Percentiles rank a stretch among this genome's conserved stretches.
Evolutionary conservation across 352 stramenopile genomes (phyloP).

Genomic region (Halophytophthora polymorphica): DNA sequence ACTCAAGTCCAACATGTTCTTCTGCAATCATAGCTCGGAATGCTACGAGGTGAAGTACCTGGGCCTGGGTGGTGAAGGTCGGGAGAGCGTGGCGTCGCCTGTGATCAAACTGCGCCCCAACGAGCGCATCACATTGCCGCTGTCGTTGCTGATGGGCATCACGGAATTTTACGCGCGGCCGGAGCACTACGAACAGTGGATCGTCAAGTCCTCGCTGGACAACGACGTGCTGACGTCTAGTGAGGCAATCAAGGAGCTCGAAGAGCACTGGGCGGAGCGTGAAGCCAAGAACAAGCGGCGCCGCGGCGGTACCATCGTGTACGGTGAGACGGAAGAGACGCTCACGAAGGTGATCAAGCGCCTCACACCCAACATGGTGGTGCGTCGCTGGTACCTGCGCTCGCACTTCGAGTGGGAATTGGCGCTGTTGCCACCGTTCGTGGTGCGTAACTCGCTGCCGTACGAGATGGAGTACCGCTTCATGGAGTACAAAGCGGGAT

Average conservation of each 20-base stretch:
- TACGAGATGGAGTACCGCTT: slow-evolving; percentile 86
- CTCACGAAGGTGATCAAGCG: slow-evolving; percentile 71
- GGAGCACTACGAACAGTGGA: slow-evolving; percentile 66
- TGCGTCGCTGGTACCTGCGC: slow-evolving; percentile 74
- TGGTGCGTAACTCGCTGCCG: slow-evolving; percentile 83
- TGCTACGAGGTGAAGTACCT: slow-evolving; percentile 77
- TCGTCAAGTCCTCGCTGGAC: slow-evolving; percentile 70
- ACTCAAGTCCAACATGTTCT: slow-evolving; percentile 77
- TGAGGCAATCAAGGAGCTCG: slow-evolving; percentile 51
- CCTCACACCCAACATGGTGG: slow-evolving; percentile 67
- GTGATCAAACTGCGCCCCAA: slow-evolving; percentile 58
- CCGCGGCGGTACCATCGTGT: slow-evolving; percentile 68
- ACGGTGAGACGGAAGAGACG: slow-evolving; percentile 68
- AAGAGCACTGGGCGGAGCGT: slow-evolving; percentile 46
- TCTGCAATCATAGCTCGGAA: slow-evolving; percentile 78
- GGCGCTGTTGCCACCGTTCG: slow-evolving; percentile 70
- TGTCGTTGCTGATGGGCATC: slow-evolving; percentile 76
- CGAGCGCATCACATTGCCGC: slow-evolving; percentile 62
- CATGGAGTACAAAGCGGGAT: slow-evolving; percentile 74
- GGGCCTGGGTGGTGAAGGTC: slow-evolving; percentile 43
- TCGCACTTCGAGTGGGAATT: slow-evolving; percentile 82
- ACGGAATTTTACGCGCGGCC: slow-evolving; percentile 80
- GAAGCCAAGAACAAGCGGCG: slow-evolving; percentile 52
- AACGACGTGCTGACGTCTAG: slow-evolving; percentile 70
- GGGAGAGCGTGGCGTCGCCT: slow-evolving; percentile 49